Base-by-base conservation (phyloP, 495 filamentous ascomycete genomes). In the Penicillium taxi region DNA sequence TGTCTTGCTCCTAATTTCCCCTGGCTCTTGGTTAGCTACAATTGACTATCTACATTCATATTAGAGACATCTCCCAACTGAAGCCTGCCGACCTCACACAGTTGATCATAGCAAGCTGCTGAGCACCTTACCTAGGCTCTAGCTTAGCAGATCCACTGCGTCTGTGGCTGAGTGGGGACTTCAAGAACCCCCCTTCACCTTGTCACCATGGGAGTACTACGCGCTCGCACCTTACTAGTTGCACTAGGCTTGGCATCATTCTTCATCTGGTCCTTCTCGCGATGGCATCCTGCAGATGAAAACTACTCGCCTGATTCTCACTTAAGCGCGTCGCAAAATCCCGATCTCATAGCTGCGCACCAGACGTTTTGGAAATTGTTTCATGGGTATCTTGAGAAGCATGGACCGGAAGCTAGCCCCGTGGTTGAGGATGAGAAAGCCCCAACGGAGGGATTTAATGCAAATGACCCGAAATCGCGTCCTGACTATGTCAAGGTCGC, bases 241-340 rank as follows among this genome's bases (percentile, higher is more conserved):
- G 48, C 55, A 4, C 32, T 55, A 5, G 17, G 41, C 8, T 36
- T 61, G 27, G 26, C 41, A 12, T 29, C 49, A n/a, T 37, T 57
- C 14, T 22, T 52, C 9, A 42, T 45, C 26, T 60, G 50, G 44
- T 37, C 48, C 5, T 18, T 42, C 23, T 43, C 31, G 6, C 29
- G 28, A 30, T 52, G 44, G 46, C 26, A 16, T 8, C n/a, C 19
- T 24, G 24, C 25, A 5, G 20, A 35, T 22, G 14, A 22, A 5
- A 32, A 15, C 8, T 9, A 11, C 13, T 9, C 26, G 12, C 4
- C 4, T 14, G 28, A 15, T 1, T 7, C 37, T 14, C 33, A 21
- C 27, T n/a, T n/a, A n/a, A n/a, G n/a, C n/a, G n/a, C n/a, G n/a
- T 15, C 29, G 16, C 16, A 9, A n/a, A 4, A 12, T 7, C 32